phyloP scores from a whole-genome alignment of 108 stramenopile genomes.

The Cyclostephanos tholiformis region DNA sequence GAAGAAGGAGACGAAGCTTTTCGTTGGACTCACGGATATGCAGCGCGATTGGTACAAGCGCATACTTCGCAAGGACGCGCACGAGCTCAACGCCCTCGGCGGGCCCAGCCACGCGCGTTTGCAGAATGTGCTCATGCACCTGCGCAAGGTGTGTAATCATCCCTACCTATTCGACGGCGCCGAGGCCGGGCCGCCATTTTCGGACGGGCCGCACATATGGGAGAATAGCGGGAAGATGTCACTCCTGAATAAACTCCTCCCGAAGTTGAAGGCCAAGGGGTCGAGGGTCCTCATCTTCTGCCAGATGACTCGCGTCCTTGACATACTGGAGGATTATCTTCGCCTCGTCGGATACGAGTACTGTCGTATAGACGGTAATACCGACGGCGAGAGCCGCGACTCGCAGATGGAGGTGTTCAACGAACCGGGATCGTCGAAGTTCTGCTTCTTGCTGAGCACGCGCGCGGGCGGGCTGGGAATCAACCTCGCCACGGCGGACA shows the following conservation, averaged over 20 bases:
- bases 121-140: conserved; percentile 97
- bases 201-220: conserved; percentile 98
- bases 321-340: conserved; percentile 96
- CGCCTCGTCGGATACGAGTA: conserved; percentile 83
- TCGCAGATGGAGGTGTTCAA: conserved; percentile 96
- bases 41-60: conserved; percentile 96
- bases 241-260: conserved; percentile 91
- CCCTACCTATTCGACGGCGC: conserved; percentile 99
- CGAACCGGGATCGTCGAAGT: conserved; percentile 87
- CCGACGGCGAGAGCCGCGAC: conserved; percentile 92
- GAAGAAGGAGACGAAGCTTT: conserved; percentile 91
- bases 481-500: conserved; percentile 98
- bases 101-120: conserved; percentile 93
- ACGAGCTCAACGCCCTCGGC: conserved; percentile 89
- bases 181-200: conserved; percentile 94
- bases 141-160: conserved; percentile 99
- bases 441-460: conserved; percentile 96
- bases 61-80: conserved; percentile 90
- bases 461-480: conserved; percentile 97
- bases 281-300: conserved; percentile 96
- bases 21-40: conserved; percentile 93
- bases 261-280: conserved; percentile 88
- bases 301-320: conserved; percentile 97
- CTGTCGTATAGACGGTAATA: conserved; percentile 98
- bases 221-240: conserved; percentile 96